Percentiles rank a stretch among this genome's conserved stretches.
These are phyloP conservation scores for Cercis canadensis DNA, from an alignment of 306 rosid genomes.

Conservation along the genomic window DNA sequence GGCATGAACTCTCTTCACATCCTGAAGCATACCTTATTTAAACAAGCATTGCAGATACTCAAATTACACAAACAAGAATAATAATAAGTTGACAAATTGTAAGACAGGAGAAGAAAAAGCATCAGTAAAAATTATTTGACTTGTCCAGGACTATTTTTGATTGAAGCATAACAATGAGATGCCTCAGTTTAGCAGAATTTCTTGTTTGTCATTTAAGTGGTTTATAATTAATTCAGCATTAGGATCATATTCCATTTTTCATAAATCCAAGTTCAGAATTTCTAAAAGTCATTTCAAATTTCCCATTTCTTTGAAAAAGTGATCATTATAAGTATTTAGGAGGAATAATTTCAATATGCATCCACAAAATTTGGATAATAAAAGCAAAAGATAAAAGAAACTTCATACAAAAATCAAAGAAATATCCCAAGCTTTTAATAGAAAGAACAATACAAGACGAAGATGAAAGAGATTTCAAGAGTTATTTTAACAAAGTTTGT, in stretches of 20 bases:
- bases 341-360: not conserved
- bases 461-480: not conserved
- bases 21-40: constrained; percentile 78
- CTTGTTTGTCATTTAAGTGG: not conserved
- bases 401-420: no score
- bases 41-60: constrained; percentile 41
- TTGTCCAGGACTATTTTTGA: constrained; percentile 2
- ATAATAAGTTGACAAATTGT: constrained; percentile 20
- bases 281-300: not conserved
- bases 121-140: not conserved
- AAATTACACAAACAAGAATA: constrained; percentile 40
- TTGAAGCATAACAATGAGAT: constrained; percentile 21
- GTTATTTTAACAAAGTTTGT: no score
- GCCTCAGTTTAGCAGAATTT: constrained; percentile 15
- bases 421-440: no score
- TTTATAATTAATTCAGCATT: constrained; percentile 11
- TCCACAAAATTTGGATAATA: no score
- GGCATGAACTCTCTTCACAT: constrained; percentile 92
- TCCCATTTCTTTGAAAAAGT: no score
- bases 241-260: not conserved
- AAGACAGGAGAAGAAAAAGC: constrained; percentile 25
- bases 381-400: no score
- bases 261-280: constrained; percentile 5
- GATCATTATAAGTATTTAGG: not conserved
- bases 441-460: not conserved